Evolutionary conservation across 192 early-diverging fungal species (phyloP), one percentile per base, ranked within the genome.

Genomic region (Powellomyces hirtus): DNA sequence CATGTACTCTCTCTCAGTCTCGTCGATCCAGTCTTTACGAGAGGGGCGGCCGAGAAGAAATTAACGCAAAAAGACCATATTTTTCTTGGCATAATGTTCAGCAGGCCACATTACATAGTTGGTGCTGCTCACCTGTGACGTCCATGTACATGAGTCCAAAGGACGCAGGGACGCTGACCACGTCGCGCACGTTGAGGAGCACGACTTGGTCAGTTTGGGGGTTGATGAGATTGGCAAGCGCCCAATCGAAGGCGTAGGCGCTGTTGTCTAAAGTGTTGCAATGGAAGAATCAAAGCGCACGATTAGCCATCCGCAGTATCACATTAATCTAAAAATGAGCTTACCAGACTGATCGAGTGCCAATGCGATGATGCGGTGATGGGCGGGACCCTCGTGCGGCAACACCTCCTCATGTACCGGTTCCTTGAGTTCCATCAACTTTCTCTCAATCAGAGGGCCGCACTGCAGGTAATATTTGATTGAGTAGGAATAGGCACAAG

Each of bases 191-290:
- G 52, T 79, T 75, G 22, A 79, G 57, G 13, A 79, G 71, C 4
- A 79, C 64, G 27, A 75, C 72, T 64, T 75, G 74, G 65, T 79
- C 77, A 16, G 52, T 64, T 46, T 70, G 38, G 5, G 57, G 35
- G 61, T 70, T 42, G 66, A 79, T 29, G 29, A 75, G 14, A 50
- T 79, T 64, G 1, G 66, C 59, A 14, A 79, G 30, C 29, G 70
- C 58, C 73, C 74, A 79, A 16, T 75, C n/a, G 38, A 79, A 63
- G 40, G 74, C 65, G 27, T 68, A 52, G 20, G 64, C 64, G 42
- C 46, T 56, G 65, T 68, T n/a, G 8, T 72, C 70, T 72, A 50
- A 31, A 8, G 24, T 38, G 38, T 14, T 36, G 18, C 18, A 33
- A 20, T n/a, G 0, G 37, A 37, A 59, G n/a, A n/a, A n/a, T n/a